Percentiles rank a stretch among this genome's conserved stretches.
Evolutionary conservation across 176 grass and related monocot species (phyloP).

Genomic region (Miscanthus lutarioriparius): DNA sequence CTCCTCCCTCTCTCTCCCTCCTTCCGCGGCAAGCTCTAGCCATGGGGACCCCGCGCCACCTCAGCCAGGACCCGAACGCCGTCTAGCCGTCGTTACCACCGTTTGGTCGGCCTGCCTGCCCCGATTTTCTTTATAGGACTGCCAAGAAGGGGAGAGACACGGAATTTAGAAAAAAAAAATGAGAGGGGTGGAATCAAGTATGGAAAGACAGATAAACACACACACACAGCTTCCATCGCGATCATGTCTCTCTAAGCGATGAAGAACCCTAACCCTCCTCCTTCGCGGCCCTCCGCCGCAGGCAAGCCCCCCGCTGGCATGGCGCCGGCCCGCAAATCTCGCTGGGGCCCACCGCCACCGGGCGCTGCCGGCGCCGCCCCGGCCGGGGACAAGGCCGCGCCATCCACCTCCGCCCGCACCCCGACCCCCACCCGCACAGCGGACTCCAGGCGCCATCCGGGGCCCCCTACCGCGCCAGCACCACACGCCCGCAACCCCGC

Average conservation of each 20-base stretch:
- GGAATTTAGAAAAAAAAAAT: too few species aligned
- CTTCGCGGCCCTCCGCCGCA: constrained; percentile 13
- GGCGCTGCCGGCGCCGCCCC: background rate
- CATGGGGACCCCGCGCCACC: too few species aligned
- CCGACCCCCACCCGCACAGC: constrained; percentile 31
- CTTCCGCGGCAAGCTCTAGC: too few species aligned
- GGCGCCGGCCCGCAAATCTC: constrained; percentile 35
- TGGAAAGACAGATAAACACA: too few species aligned
- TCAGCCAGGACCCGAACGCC: too few species aligned
- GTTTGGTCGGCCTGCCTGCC: too few species aligned
- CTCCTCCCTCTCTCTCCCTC: too few species aligned
- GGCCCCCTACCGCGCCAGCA: background rate
- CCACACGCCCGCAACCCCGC: constrained; percentile 39
- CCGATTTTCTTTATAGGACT: too few species aligned
- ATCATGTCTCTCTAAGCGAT: constrained; percentile 29
- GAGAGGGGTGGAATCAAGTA: too few species aligned
- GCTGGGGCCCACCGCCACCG: constrained; percentile 31
- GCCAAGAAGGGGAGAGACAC: too few species aligned
- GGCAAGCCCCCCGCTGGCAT: constrained; percentile 25
- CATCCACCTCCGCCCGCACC: constrained; percentile 42
- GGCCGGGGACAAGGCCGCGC: constrained; percentile 32
- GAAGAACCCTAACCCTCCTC: constrained; percentile 66
- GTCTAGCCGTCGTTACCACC: too few species aligned
- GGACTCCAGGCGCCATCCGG: constrained; percentile 39
- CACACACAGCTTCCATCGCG: background rate